These are phyloP conservation scores for Sinapis alba DNA, from an alignment of 441 rosid genomes.

Conservation along the genomic window DNA sequence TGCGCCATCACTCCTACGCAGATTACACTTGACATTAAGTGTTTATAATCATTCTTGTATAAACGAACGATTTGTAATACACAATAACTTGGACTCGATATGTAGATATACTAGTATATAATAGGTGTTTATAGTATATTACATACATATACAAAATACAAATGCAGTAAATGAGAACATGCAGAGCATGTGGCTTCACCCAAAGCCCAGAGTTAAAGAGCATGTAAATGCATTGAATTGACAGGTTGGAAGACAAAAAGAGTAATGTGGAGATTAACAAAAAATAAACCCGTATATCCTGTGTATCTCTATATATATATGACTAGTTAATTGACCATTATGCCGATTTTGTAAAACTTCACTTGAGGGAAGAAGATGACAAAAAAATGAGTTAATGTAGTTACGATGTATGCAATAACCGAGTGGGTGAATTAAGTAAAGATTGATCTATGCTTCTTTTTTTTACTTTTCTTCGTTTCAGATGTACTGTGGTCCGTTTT, in stretches of 20 bases:
- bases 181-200: slow-evolving; percentile 36
- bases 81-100: background rate
- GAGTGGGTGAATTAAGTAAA: background rate
- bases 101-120: background rate
- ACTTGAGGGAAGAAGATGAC: background rate
- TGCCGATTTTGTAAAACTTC: background rate
- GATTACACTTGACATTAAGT: background rate
- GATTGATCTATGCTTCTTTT: no score
- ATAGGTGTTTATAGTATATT: background rate
- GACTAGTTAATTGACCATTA: background rate
- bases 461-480: no score
- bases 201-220: slow-evolving; percentile 22
- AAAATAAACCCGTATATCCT: background rate
- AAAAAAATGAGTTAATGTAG: background rate
- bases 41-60: background rate
- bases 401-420: background rate
- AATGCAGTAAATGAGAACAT: slow-evolving; percentile 36
- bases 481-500: no score
- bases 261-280: slow-evolving; percentile 12
- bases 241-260: slow-evolving; percentile 26
- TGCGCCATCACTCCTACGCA: background rate
- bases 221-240: slow-evolving; percentile 35
- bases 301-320: no score
- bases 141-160: background rate
- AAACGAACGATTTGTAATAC: background rate